These are phyloP conservation scores for Chlorella ohadii DNA, from an alignment of 139 green algal genomes.

Conservation along the genomic window DNA sequence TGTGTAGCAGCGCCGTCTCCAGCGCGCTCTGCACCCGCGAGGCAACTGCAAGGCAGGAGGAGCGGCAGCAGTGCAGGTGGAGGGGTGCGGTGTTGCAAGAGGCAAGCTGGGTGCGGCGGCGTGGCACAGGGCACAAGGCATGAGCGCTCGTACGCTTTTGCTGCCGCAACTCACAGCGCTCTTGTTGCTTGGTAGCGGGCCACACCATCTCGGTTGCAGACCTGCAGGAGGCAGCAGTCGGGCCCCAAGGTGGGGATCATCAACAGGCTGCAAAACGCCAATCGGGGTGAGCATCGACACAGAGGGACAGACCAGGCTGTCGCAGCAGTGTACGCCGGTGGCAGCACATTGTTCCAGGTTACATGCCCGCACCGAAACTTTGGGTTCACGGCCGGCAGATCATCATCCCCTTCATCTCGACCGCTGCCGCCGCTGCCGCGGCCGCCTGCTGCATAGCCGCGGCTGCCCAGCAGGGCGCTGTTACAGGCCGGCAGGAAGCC, in stretches of 20 bases:
- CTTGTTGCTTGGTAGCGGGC: constrained; percentile 29
- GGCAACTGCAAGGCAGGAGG: constrained; percentile 15
- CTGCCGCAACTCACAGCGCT: constrained; percentile 15
- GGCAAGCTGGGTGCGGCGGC: too few species aligned
- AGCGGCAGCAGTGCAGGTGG: neutral
- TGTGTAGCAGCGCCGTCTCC: constrained; percentile 14
- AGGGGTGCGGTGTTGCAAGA: too few species aligned
- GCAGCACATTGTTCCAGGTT: too few species aligned
- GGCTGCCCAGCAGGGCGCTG: neutral
- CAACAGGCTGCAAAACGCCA: neutral
- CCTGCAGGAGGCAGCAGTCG: neutral
- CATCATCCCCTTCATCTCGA: neutral
- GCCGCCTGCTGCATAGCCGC: neutral
- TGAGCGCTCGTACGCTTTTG: too few species aligned
- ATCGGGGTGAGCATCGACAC: neutral
- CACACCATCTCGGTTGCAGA: constrained; percentile 41
- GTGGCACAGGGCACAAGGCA: too few species aligned
- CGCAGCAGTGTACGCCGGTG: too few species aligned
- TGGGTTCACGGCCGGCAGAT: neutral
- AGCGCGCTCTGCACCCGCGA: constrained; percentile 8
- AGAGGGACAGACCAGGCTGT: too few species aligned
- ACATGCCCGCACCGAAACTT: neutral
- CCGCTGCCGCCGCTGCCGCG: neutral
- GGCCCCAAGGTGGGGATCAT: neutral
- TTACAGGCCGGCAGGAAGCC: neutral